A percentile compares a stretch with the other conserved stretches of the same genome.
Evolutionary conservation across 2,329 filamentous ascomycete genomes (phyloP).

Genomic region (Blastomyces gilchristii): DNA sequence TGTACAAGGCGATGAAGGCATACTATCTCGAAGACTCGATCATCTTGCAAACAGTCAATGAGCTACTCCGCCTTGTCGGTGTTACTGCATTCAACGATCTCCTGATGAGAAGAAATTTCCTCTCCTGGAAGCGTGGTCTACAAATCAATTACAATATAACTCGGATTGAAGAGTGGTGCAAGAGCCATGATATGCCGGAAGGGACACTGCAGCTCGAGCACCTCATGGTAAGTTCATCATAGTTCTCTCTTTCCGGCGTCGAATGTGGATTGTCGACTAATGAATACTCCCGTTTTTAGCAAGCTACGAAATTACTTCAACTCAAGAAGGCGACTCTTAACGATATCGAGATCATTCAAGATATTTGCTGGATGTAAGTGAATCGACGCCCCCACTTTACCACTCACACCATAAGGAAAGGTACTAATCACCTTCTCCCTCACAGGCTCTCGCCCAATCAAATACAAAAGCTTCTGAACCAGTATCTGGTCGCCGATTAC

Average conservation of each 20-base stretch:
- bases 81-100: constrained; percentile 98
- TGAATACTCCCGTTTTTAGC: constrained; percentile 39
- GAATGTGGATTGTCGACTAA: constrained; percentile 13
- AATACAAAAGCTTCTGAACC: constrained; percentile 96
- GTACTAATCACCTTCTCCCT: constrained; percentile 1
- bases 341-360: constrained; percentile 99
- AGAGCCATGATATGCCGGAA: constrained; percentile 99
- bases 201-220: constrained; percentile 95
- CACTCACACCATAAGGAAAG: neutral
- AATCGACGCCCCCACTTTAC: neutral
- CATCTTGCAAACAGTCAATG: constrained; percentile 88
- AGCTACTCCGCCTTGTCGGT: constrained; percentile 83
- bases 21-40: constrained; percentile 96
- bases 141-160: constrained; percentile 99
- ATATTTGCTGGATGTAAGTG: constrained; percentile 98
- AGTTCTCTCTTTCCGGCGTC: neutral
- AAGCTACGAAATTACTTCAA: constrained; percentile 96
- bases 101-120: constrained; percentile 94
- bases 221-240: constrained; percentile 60
- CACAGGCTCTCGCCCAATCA: constrained; percentile 88
- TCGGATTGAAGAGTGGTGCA: constrained; percentile 98
- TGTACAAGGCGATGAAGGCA: constrained; percentile 97
- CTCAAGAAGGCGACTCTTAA: constrained; percentile 98
- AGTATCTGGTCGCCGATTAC: constrained; percentile 97
- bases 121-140: constrained; percentile 97